These are phyloP conservation scores for Metschnikowia matae DNA, from an alignment of 805 yeast species.

Conservation along the genomic window DNA sequence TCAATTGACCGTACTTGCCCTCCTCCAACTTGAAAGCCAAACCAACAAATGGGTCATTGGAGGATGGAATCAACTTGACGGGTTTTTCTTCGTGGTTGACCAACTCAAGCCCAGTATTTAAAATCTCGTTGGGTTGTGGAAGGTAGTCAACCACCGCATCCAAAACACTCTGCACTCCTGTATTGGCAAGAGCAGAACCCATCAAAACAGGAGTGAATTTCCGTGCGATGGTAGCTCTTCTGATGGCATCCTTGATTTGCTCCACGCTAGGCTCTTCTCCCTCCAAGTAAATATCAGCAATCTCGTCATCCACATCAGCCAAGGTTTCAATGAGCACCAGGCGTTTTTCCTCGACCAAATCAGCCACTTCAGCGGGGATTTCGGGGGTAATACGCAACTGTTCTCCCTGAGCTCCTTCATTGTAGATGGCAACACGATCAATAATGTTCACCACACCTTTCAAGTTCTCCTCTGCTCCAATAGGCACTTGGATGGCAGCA, in stretches of 20 bases:
- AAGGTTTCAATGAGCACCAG: conserved; percentile 81
- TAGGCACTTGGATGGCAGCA: conserved; percentile 97
- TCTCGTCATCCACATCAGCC: conserved; percentile 97
- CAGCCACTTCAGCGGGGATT: conserved; percentile 76
- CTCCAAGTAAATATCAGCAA: conserved; percentile 87
- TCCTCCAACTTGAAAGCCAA: conserved; percentile 98
- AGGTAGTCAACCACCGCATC: conserved; percentile 94
- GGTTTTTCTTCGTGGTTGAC: conserved; percentile 53
- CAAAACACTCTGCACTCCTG: conserved; percentile 90
- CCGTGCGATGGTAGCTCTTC: conserved; percentile 93
- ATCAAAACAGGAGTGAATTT: conserved; percentile 98
- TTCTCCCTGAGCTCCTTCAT: conserved; percentile 91
- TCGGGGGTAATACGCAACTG: conserved; percentile 51
- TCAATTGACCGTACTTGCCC: conserved; percentile 96
- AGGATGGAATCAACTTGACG: conserved; percentile 69
- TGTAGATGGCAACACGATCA: conserved; percentile 80
- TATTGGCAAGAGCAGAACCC: conserved; percentile 98
- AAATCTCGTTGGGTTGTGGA: conserved; percentile 92
- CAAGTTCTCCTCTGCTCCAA: conserved; percentile 84
- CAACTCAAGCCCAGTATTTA: conserved; percentile 84
- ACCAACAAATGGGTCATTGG: conserved; percentile 81
- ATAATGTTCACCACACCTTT: conserved; percentile 90
- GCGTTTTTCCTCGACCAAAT: conserved; percentile 87
- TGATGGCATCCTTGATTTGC: conserved; percentile 84
- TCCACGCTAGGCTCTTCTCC: conserved; percentile 82